Evolutionary conservation across 768 basidiomycete genomes (phyloP), one percentile per base, ranked within the genome.

Genomic region (Asterophora lycoperdoides): DNA sequence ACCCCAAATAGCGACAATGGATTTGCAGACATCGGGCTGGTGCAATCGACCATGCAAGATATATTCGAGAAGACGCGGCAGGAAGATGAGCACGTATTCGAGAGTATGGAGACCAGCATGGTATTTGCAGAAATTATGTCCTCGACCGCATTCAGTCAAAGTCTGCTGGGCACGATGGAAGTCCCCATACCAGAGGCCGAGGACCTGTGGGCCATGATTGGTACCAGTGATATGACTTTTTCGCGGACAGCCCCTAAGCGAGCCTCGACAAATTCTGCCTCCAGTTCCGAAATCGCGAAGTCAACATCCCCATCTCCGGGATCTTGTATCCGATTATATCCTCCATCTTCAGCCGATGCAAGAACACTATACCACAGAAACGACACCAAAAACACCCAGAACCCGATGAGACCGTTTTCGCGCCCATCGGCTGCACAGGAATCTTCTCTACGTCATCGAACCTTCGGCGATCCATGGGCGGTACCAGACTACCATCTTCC

Each of bases 361-460:
- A 6, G 36, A 23, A 13, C 38, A 41, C 26, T 39, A 20, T 32
- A 35, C 23, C 36, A 17, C 18, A 33, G 35, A 28, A 18, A 18
- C 17, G 42, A 53, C 42, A 20, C 13, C 14, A 48, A 40, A 29
- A 14, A 11, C 28, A 17, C 18, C 5, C 51, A 49, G 43, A 55
- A 55, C 33, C 46, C 50, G 15, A 49, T 55, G 50, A 52, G 49
- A 17, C 19, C 51, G 13, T 51, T 55, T 23, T 52, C 43, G 13
- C 54, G 54, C 3, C 36, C 54, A 15, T 14, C 49, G 9, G 18
- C 38, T 30, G 30, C 38, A 8, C 33, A 55, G 19, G 42, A 48
- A 10, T 23, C 38, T 10, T 14, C 19, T 19, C 18, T 9, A 10
- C 42, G 33, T 4, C 30, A 33, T 19, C n/a, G 26, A 8, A 19